Conservation (phyloP, 129 eudicot species). For the Saposhnikovia divaricata region DNA sequence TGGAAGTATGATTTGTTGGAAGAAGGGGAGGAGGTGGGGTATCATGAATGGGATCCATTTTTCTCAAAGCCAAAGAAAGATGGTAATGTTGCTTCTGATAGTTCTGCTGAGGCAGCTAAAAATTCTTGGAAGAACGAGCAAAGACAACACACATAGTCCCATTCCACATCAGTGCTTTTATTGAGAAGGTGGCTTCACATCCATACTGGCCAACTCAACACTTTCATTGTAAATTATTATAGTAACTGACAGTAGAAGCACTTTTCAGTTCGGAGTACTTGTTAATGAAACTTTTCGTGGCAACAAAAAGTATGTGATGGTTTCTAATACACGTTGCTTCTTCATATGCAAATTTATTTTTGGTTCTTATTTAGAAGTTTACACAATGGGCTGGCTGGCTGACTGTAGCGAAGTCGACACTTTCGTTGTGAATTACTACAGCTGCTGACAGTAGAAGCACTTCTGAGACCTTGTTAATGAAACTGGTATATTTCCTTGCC, state of each 20-base stretch:
- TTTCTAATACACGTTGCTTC: background rate
- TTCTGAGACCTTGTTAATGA: background rate
- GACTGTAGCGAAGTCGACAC: background rate
- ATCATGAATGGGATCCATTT: slow-evolving; percentile 24
- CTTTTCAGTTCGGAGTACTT: background rate
- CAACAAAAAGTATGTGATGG: background rate
- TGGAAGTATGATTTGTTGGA: slow-evolving; percentile 85
- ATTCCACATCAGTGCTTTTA: background rate
- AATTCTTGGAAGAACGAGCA: slow-evolving; percentile 90
- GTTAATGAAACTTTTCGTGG: background rate
- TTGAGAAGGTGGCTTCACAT: background rate
- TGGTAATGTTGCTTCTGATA: slow-evolving; percentile 23
- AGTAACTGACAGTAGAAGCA: background rate
- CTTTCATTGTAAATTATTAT: background rate
- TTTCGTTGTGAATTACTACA: background rate
- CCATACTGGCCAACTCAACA: background rate
- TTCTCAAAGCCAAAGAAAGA: slow-evolving; percentile 17
- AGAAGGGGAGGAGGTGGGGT: slow-evolving; percentile 49
- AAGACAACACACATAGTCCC: slow-evolving; percentile 36
- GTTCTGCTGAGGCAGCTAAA: slow-evolving; percentile 63
- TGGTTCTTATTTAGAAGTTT: background rate
- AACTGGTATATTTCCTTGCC: background rate
- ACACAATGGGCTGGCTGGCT: background rate
- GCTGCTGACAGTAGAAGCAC: background rate
- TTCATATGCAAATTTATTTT: background rate